phyloP scores from a whole-genome alignment of 2,329 filamentous ascomycete genomes.

The Pezizomycotina sp. region DNA sequence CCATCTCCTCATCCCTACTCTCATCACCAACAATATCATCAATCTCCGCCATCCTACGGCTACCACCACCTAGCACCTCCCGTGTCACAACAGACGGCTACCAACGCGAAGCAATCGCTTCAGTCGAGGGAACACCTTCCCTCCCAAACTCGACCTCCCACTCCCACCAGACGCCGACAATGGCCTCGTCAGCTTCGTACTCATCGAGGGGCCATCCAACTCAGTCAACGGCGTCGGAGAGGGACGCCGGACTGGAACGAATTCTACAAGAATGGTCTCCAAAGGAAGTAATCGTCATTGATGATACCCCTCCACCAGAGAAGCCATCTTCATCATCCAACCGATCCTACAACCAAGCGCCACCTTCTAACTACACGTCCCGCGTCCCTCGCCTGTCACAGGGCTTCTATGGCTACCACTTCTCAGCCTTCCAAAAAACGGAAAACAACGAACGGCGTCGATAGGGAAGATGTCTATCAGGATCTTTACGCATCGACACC shows the following conservation, averaged over 20 bases:
- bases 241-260: slow-evolving; percentile 59
- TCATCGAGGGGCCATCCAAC: slow-evolving; percentile 13
- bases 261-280: slow-evolving; percentile 73
- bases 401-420: slow-evolving; percentile 27
- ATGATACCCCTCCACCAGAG: slow-evolving; percentile 46
- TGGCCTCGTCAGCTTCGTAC: slow-evolving; percentile 27
- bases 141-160: slow-evolving; percentile 34
- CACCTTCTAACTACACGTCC: slow-evolving; percentile 20
- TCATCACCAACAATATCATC: no score
- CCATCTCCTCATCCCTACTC: no score
- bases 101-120: slow-evolving; percentile 2
- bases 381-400: slow-evolving; percentile 28
- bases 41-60: no score
- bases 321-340: slow-evolving; percentile 24
- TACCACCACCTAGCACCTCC: slow-evolving; percentile 5
- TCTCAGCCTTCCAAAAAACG: slow-evolving; percentile 26
- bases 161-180: slow-evolving; percentile 32
- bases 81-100: slow-evolving; percentile 13
- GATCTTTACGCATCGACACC: slow-evolving; percentile 19
- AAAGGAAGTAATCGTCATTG: slow-evolving; percentile 72
- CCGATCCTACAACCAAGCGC: slow-evolving; percentile 16
- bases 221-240: slow-evolving; percentile 31
- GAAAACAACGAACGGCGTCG: slow-evolving; percentile 14
- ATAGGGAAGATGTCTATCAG: slow-evolving; percentile 7
- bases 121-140: slow-evolving; percentile 24